phyloP scores from a whole-genome alignment of 2,329 filamentous ascomycete species.

The Sporothrix pallida region DNA sequence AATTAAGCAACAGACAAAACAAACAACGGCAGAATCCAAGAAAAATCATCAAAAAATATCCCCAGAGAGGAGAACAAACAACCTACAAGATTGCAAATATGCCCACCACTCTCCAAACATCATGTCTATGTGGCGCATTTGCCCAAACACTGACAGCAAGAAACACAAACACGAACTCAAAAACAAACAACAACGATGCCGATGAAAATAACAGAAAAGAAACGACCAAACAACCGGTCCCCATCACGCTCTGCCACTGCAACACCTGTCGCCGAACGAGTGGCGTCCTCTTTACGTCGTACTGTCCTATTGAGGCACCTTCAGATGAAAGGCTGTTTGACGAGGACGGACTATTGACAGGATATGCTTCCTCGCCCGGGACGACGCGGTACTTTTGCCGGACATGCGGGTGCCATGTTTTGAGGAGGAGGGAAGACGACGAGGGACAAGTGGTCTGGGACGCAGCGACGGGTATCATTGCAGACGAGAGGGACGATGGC shows the following conservation, averaged over 20 bases:
- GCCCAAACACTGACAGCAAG: constrained; percentile 31
- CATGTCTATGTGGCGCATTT: constrained; percentile 39
- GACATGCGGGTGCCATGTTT: constrained; percentile 52
- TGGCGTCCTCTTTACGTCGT: constrained; percentile 50
- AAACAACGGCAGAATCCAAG: not conserved
- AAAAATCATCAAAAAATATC: not conserved
- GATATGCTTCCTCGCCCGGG: constrained; percentile 31
- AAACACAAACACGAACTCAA: not conserved
- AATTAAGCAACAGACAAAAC: not conserved
- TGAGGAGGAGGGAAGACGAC: constrained; percentile 38
- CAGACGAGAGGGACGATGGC: not conserved
- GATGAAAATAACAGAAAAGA: too few relatives aligned
- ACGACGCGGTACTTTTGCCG: constrained; percentile 48
- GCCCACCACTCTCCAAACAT: constrained; percentile 32
- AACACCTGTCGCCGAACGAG: constrained; percentile 42
- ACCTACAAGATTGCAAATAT: not conserved
- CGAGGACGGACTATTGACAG: constrained; percentile 35
- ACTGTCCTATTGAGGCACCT: constrained; percentile 42
- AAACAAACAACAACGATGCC: not conserved
- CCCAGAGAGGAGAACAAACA: not conserved
- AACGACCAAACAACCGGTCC: not conserved
- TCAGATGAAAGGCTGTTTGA: not conserved
- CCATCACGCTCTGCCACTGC: constrained; percentile 42
- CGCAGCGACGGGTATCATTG: constrained; percentile 49
- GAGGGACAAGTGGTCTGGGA: constrained; percentile 41